Conservation (phyloP, 208 protist species). For the Chromosphaera perkinsii region DNA sequence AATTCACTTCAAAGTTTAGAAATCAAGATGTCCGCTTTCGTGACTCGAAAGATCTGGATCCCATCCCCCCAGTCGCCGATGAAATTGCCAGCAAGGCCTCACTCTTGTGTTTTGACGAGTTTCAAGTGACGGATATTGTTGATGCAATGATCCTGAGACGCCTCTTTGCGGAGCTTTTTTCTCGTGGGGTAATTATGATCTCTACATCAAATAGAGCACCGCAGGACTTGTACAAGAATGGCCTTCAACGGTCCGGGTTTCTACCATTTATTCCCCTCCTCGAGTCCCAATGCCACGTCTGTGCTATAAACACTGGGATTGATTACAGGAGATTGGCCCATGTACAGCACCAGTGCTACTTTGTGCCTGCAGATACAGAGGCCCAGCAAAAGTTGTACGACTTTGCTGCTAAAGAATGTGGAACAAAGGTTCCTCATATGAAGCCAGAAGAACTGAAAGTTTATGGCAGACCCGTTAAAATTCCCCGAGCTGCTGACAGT, state of each 20-base stretch:
- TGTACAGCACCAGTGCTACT: neutral
- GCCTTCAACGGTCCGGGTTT: slow-evolving; percentile 28
- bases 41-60: slow-evolving; percentile 5
- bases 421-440: neutral
- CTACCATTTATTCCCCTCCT: slow-evolving; percentile 35
- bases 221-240: slow-evolving; percentile 36
- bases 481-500: neutral
- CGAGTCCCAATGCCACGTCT: slow-evolving; percentile 8
- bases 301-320: slow-evolving; percentile 13
- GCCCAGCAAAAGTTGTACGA: no score
- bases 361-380: neutral
- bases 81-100: slow-evolving; percentile 18
- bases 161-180: slow-evolving; percentile 24
- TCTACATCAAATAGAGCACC: slow-evolving; percentile 31
- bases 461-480: neutral
- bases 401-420: no score
- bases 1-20: neutral
- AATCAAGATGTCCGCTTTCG: neutral
- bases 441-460: neutral
- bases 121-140: slow-evolving; percentile 38
- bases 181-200: slow-evolving; percentile 28
- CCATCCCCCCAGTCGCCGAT: slow-evolving; percentile 34
- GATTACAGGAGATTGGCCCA: slow-evolving; percentile 37
- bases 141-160: slow-evolving; percentile 38
- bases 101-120: slow-evolving; percentile 42